A percentile compares a stretch with the other conserved stretches of the same genome.
These are phyloP conservation scores for Streptanthus diversifolius DNA, from an alignment of 345 rosid species.

Conservation along the genomic window DNA sequence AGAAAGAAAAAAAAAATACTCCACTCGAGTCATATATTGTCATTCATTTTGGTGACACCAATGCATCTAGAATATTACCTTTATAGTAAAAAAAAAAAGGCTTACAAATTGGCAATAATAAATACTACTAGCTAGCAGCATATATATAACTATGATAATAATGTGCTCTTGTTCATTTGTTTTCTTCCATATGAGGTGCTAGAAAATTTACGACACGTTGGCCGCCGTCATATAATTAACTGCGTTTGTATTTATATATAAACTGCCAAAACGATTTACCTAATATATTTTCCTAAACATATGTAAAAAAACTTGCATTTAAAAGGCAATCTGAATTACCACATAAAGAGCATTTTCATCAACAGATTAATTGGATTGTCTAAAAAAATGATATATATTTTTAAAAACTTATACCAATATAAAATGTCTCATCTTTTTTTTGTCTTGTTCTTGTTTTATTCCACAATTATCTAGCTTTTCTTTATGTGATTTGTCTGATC, in stretches of 20 bases:
- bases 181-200: background rate
- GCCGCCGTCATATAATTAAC: slow-evolving; percentile 18
- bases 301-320: background rate
- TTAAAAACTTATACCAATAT: slow-evolving; percentile 1
- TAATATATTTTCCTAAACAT: background rate
- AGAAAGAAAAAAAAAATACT: background rate
- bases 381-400: background rate
- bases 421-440: slow-evolving; percentile 45
- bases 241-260: background rate
- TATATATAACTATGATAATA: background rate
- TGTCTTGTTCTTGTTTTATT: slow-evolving; percentile 73
- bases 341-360: slow-evolving; percentile 3
- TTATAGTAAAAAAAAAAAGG: background rate
- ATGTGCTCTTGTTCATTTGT: background rate
- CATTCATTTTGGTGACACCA: slow-evolving; percentile 28
- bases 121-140: background rate
- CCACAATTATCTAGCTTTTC: slow-evolving; percentile 55
- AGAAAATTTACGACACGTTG: slow-evolving; percentile 16
- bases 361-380: background rate
- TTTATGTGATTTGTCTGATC: slow-evolving; percentile 50
- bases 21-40: slow-evolving; percentile 14
- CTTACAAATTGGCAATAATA: background rate
- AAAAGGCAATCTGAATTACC: background rate
- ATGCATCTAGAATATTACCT: slow-evolving; percentile 21
- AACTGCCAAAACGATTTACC: slow-evolving; percentile 24